Evolutionary conservation across 306 rosid genomes (phyloP), one percentile per base, ranked within the genome.

Genomic region (Bauhinia variegata): DNA sequence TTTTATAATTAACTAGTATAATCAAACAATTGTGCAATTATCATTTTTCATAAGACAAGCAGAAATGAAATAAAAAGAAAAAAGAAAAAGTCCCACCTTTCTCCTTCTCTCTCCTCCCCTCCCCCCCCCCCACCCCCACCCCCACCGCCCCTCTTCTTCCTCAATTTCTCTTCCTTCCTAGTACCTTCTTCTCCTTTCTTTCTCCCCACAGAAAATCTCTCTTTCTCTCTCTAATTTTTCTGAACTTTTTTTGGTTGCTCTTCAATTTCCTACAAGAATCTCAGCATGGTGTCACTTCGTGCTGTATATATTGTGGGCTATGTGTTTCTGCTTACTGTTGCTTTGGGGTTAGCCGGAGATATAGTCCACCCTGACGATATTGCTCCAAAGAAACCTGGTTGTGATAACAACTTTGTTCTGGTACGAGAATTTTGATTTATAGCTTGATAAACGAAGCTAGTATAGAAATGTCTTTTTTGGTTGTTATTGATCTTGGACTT

Each of bases 381-480:
- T 58, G 88, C 99, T 69, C 99, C 99, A 0, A 75, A 60, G 63
- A 78, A 90, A 48, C 97, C 97, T 77, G 97, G 99, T 15, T 93
- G 99, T 63, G 86, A 85, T 1, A 93, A 93, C 77, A 79, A 82
- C 83, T 90, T 95, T 72, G 99, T 95, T 75, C 87, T 95, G 95
- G 99, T 95, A 83, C 73, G 68, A 23, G 19, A 53, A 44, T 68
- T 54, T 65, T 57, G 30, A 49, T 34, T 73, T 68, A 32, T 75
- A 5, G 12, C 31, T 17, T 62, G 31, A 60, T 58, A n/a, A 59
- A 37, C 4, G n/a, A 32, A 32, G 53, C 56, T 46, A 9, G 36
- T 32, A 60, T 43, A 0, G 10, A 50, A 57, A 63, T 51, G 60
- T 31, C 47, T 11, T 37, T 52, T n/a, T 14, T 4, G n/a, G 16